Evolutionary conservation across 306 rosid species (phyloP), one percentile per base, ranked within the genome.

Genomic region (Vicia villosa): DNA sequence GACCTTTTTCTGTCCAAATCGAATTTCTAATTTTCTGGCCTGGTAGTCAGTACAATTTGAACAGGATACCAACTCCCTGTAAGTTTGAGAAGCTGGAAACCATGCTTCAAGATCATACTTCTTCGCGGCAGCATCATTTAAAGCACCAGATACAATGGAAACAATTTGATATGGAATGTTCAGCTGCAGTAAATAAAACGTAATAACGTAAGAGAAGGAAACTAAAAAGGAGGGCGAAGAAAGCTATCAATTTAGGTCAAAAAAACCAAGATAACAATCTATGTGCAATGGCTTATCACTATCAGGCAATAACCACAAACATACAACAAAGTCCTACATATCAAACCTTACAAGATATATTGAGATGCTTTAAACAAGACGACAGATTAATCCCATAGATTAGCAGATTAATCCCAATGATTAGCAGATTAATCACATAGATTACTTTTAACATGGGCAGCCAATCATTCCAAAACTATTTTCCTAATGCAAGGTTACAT

Each of bases 21-120:
- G 96, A 61, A 82, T 87, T 79, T 94, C 97, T 76, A 94, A 79
- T 69, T 73, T 88, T 75, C 99, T 87, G 73, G 99, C 66, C 68
- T 91, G 99, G 69, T 94, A 94, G 73, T 94, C 99, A 5, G 97
- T 94, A 94, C n/a, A n/a, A n/a, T n/a, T n/a, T n/a, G n/a, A n/a
- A n/a, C n/a, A n/a, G n/a, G n/a, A n/a, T n/a, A n/a, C n/a, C n/a
- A n/a, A n/a, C n/a, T n/a, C n/a, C n/a, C n/a, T n/a, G n/a, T n/a
- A n/a, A n/a, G n/a, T n/a, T n/a, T n/a, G n/a, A n/a, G n/a, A n/a
- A n/a, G n/a, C n/a, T n/a, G n/a, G n/a, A n/a, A n/a, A n/a, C n/a
- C n/a, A n/a, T n/a, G n/a, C n/a, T n/a, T n/a, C n/a, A n/a, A n/a
- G n/a, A n/a, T n/a, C n/a, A n/a, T n/a, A n/a, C n/a, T n/a, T n/a